Evolutionary conservation across 2,329 filamentous ascomycete genomes (phyloP).

Genomic region (Colletotrichum musae): DNA sequence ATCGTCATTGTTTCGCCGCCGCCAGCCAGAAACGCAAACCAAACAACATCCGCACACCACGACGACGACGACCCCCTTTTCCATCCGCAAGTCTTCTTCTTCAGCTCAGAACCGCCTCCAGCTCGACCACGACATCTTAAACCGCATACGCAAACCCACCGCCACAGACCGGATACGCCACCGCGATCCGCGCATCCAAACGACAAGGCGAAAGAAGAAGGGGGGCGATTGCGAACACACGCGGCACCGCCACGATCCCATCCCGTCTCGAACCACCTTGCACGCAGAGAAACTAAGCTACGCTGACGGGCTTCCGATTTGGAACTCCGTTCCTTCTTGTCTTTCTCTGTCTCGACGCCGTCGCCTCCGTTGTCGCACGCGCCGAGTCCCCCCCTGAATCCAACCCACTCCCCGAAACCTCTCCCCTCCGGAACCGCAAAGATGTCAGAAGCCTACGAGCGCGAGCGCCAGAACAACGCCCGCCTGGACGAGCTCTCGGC

Average conservation of each 20-base stretch:
- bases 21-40: neutral
- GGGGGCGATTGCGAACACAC: neutral
- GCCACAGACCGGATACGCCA: neutral
- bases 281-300: neutral
- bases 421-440: conserved; percentile 37
- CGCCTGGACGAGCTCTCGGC: conserved; percentile 90
- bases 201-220: neutral
- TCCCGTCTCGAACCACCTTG: neutral
- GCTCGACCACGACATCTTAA: neutral
- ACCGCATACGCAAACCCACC: neutral
- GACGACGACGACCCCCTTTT: neutral
- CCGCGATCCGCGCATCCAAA: neutral
- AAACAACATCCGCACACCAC: conserved; percentile 9
- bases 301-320: neutral
- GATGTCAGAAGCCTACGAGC: conserved; percentile 85
- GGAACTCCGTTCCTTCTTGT: neutral
- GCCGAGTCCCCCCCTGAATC: neutral
- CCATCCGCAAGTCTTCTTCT: neutral
- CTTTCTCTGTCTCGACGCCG: neutral
- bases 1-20: conserved; percentile 41
- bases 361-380: neutral
- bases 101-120: neutral
- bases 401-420: neutral
- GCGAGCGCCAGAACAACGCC: conserved; percentile 92
- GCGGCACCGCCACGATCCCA: neutral